These are phyloP conservation scores for Graphiopsis chlorocephala DNA, from an alignment of 2,329 filamentous ascomycete species.

Conservation along the genomic window DNA sequence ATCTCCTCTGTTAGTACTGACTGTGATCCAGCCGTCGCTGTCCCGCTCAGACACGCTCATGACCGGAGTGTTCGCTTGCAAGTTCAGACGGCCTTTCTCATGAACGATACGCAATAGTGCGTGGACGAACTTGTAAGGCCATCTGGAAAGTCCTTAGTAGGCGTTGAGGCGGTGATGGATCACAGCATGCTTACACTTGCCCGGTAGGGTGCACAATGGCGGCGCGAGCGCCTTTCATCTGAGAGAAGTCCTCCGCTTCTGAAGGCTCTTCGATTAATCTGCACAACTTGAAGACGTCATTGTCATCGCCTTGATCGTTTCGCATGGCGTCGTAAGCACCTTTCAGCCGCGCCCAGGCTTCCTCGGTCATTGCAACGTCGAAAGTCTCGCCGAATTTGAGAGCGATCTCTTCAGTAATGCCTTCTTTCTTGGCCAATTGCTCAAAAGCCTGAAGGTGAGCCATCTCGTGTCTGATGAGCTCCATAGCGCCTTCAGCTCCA, in stretches of 20 bases:
- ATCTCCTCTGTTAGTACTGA: slow-evolving; percentile 21
- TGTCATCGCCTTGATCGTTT: slow-evolving; percentile 29
- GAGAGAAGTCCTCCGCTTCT: slow-evolving; percentile 32
- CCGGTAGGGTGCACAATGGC: slow-evolving; percentile 32
- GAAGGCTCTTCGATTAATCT: slow-evolving; percentile 22
- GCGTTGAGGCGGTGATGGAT: neutral
- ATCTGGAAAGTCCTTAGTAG: slow-evolving; percentile 15
- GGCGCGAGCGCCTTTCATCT: slow-evolving; percentile 32
- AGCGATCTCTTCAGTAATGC: slow-evolving; percentile 31
- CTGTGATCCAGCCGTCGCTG: slow-evolving; percentile 27
- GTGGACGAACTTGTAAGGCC: slow-evolving; percentile 29
- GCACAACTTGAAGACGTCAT: slow-evolving; percentile 29
- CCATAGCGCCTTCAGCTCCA: slow-evolving; percentile 30
- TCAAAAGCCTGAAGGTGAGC: slow-evolving; percentile 29
- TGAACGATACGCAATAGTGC: slow-evolving; percentile 24
- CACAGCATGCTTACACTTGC: slow-evolving; percentile 22
- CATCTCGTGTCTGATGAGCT: slow-evolving; percentile 26
- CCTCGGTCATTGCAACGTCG: slow-evolving; percentile 35
- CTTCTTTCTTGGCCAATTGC: slow-evolving; percentile 21
- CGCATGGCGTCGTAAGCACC: slow-evolving; percentile 30
- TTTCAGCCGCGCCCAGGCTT: slow-evolving; percentile 31
- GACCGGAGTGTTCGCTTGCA: slow-evolving; percentile 32
- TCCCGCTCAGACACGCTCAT: slow-evolving; percentile 25
- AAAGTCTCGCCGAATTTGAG: slow-evolving; percentile 34
- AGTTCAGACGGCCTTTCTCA: slow-evolving; percentile 22